Percentiles rank a stretch among this genome's conserved stretches.
Evolutionary conservation across 1,284 basidiomycete species (phyloP).

Genomic region (Rhodotorula sp.): DNA sequence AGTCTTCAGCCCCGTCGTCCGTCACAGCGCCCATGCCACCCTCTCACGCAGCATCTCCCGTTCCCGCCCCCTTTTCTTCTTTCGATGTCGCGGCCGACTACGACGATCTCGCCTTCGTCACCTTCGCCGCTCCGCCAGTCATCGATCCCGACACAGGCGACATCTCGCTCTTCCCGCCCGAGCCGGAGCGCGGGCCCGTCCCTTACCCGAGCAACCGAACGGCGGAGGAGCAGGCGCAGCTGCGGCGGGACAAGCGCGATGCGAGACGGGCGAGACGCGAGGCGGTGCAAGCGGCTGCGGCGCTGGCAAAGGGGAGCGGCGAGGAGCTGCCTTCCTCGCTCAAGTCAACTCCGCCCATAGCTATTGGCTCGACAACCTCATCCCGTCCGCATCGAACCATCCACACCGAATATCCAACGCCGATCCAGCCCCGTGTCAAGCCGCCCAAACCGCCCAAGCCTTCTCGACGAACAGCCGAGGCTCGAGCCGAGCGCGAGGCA

Average conservation of each 20-base stretch:
- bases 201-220: conserved; percentile 24
- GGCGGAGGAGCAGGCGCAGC: conserved; percentile 17
- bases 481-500: background rate
- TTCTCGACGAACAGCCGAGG: conserved; percentile 2
- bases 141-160: background rate
- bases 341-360: background rate
- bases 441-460: conserved; percentile 16
- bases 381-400: background rate
- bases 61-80: conserved; percentile 6
- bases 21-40: no score
- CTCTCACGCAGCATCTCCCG: no score
- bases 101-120: conserved; percentile 60
- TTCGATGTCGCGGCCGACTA: conserved; percentile 49
- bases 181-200: conserved; percentile 4
- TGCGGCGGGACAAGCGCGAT: conserved; percentile 35
- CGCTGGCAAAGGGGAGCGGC: background rate
- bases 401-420: background rate
- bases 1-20: no score
- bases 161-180: conserved; percentile 1
- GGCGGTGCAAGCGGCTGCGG: background rate
- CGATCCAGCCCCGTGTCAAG: background rate
- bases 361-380: background rate
- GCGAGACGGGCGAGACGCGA: conserved; percentile 1
- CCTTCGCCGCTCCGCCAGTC: conserved; percentile 28
- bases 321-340: background rate